phyloP scores from a whole-genome alignment of 2,329 filamentous ascomycete species.

The Cladosporium sphaerospermum region DNA sequence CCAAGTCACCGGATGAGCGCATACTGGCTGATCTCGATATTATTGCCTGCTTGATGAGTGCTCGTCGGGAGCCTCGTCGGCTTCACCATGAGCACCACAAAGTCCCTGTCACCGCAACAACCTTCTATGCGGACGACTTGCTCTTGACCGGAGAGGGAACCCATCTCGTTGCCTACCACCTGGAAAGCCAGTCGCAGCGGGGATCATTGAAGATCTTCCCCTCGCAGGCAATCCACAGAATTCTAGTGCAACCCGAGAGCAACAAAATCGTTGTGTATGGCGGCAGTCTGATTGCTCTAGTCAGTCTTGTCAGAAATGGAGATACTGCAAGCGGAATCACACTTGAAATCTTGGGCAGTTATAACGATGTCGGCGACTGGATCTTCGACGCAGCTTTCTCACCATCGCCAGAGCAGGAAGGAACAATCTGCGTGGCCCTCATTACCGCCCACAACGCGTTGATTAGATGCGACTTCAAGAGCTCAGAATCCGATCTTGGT shows the following conservation, averaged over 20 bases:
- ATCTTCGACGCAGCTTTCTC: slow-evolving; percentile 62
- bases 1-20: no score
- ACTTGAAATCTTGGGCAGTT: neutral
- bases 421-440: slow-evolving; percentile 45
- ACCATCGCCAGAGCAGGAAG: neutral
- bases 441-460: slow-evolving; percentile 87
- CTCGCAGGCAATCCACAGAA: slow-evolving; percentile 68
- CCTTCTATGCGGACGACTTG: slow-evolving; percentile 29
- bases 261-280: slow-evolving; percentile 61
- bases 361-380: slow-evolving; percentile 62
- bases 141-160: slow-evolving; percentile 40
- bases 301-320: neutral
- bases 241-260: slow-evolving; percentile 40
- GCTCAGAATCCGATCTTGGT: neutral
- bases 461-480: slow-evolving; percentile 29
- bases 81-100: slow-evolving; percentile 7
- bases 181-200: slow-evolving; percentile 20
- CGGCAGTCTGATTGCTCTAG: slow-evolving; percentile 45
- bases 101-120: slow-evolving; percentile 41
- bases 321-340: neutral
- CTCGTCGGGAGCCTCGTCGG: neutral
- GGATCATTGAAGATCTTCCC: slow-evolving; percentile 50
- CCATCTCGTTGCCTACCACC: slow-evolving; percentile 35
- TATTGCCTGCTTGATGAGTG: neutral
- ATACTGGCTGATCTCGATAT: neutral